phyloP scores from a whole-genome alignment of 2,329 filamentous ascomycete species.

The Graphilbum ipis-grandicollis region DNA sequence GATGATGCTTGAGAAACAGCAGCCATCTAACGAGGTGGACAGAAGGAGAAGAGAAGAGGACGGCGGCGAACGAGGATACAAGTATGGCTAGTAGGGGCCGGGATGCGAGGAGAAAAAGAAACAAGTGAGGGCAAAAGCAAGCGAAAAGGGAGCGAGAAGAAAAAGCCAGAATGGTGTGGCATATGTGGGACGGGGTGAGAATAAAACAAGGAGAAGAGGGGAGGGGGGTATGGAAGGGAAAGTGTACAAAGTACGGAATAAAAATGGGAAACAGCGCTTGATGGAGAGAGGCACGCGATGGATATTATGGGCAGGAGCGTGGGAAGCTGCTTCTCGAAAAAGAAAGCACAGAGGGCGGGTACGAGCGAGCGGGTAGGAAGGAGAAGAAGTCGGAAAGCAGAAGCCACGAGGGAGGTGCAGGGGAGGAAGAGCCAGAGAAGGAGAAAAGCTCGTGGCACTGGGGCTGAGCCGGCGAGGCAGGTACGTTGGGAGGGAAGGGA shows the following conservation, averaged over 20 bases:
- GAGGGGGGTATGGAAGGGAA: background rate
- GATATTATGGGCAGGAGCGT: too few species aligned
- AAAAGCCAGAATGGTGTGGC: background rate
- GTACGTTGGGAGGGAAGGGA: too few species aligned
- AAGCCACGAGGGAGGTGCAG: background rate
- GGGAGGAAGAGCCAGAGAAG: too few species aligned
- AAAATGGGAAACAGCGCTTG: background rate
- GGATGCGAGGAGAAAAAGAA: background rate
- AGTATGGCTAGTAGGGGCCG: constrained; percentile 1
- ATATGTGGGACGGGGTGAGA: background rate
- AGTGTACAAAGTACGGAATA: background rate
- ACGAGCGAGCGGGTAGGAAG: background rate
- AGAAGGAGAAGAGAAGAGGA: background rate
- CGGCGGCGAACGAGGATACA: background rate
- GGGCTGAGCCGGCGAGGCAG: background rate
- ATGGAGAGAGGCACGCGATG: background rate
- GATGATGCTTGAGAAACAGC: constrained; percentile 16
- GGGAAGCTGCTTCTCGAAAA: background rate
- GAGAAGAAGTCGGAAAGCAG: background rate
- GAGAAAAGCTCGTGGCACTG: background rate
- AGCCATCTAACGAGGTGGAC: constrained; percentile 24
- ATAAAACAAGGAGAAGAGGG: background rate
- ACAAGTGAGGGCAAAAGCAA: background rate
- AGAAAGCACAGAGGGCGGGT: background rate
- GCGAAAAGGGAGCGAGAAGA: background rate